These are phyloP conservation scores for Astrocystis sublimbata DNA, from an alignment of 495 filamentous ascomycete genomes.

Conservation along the genomic window DNA sequence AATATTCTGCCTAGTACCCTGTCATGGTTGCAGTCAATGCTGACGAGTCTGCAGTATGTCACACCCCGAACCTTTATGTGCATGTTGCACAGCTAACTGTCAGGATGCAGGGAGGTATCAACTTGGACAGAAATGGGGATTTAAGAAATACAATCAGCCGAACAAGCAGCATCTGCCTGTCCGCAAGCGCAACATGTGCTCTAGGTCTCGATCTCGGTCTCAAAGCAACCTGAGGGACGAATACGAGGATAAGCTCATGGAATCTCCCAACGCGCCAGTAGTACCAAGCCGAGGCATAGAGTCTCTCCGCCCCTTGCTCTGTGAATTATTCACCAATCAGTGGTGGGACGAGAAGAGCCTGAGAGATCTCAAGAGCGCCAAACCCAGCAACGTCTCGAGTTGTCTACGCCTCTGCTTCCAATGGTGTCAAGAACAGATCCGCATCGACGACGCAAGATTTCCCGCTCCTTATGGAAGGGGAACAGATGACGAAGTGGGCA, in stretches of 20 bases:
- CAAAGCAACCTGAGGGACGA: neutral
- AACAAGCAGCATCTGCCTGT: neutral
- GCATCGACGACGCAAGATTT: neutral
- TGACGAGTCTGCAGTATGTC: constrained; percentile 7
- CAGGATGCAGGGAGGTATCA: neutral
- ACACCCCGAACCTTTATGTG: neutral
- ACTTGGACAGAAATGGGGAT: constrained; percentile 1
- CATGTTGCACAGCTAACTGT: neutral
- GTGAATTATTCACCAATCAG: neutral
- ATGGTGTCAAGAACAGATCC: constrained; percentile 4
- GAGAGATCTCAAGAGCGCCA: neutral
- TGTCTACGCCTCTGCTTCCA: neutral
- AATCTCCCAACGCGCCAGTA: neutral
- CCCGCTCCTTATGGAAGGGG: neutral
- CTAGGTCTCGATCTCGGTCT: too few relatives aligned
- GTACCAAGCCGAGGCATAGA: neutral
- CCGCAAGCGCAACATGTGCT: constrained; percentile 1
- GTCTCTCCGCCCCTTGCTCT: neutral
- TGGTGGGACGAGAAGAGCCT: neutral
- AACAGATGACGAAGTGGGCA: neutral
- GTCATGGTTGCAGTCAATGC: neutral
- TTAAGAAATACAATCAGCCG: constrained; percentile 7
- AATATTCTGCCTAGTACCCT: too few relatives aligned
- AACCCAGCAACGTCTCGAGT: neutral
- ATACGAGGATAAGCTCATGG: neutral